Conservation (phyloP, 768 basidiomycete genomes). For the Harrya chromipes region DNA sequence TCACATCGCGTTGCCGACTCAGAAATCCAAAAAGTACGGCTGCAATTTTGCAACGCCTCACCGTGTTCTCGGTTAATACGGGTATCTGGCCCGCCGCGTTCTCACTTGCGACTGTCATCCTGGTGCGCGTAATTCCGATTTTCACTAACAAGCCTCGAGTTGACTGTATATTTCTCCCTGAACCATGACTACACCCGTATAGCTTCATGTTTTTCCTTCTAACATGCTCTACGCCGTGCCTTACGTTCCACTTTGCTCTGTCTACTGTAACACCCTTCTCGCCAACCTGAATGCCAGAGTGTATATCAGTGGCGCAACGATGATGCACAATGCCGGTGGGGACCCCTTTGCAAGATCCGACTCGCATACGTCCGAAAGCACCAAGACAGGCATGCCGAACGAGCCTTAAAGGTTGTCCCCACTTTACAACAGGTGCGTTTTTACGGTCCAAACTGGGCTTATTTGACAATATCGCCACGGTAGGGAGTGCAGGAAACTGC, state of each 20-base stretch:
- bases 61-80: not conserved
- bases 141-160: too few relatives aligned
- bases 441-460: too few relatives aligned
- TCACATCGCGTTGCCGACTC: not conserved
- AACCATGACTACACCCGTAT: too few relatives aligned
- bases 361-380: too few relatives aligned
- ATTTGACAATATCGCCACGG: too few relatives aligned
- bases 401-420: too few relatives aligned
- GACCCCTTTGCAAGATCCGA: too few relatives aligned
- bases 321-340: too few relatives aligned
- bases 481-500: too few relatives aligned
- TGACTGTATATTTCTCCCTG: too few relatives aligned
- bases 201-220: not conserved
- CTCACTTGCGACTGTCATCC: not conserved
- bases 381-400: not conserved
- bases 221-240: not conserved
- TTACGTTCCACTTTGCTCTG: not conserved
- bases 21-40: not conserved
- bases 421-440: too few relatives aligned
- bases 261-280: constrained; percentile 7
- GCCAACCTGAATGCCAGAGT: constrained; percentile 5
- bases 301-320: not conserved
- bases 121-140: not conserved
- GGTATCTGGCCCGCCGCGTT: not conserved
- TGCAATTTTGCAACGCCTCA: not conserved